These are phyloP conservation scores for Suillus fuscotomentosus DNA, from an alignment of 768 basidiomycete species.

Conservation along the genomic window DNA sequence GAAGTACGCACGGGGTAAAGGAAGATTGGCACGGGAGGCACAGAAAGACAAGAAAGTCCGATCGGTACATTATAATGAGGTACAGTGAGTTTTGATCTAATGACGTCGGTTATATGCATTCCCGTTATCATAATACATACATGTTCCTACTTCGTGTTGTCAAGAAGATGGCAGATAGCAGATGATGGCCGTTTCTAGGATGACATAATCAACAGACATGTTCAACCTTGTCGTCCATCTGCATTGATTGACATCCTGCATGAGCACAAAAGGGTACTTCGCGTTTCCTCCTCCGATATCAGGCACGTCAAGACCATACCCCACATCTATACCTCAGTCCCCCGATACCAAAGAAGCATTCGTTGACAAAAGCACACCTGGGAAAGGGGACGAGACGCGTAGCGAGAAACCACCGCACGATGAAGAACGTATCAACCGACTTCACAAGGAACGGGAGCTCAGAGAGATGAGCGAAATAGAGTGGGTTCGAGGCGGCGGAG, in stretches of 20 bases:
- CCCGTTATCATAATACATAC: not conserved
- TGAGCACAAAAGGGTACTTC: slow-evolving; percentile 3
- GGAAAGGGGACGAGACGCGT: not conserved
- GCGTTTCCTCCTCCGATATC: not conserved
- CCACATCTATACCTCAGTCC: not conserved
- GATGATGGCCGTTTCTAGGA: not conserved
- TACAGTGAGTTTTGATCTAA: not conserved
- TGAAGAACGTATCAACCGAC: slow-evolving; percentile 18
- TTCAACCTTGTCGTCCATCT: not conserved
- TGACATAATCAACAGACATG: not conserved
- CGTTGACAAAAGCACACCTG: not conserved
- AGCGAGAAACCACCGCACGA: slow-evolving; percentile 3
- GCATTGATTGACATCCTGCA: not conserved
- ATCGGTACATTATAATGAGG: not conserved
- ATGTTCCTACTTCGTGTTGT: not conserved
- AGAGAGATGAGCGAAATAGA: slow-evolving; percentile 51
- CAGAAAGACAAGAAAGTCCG: slow-evolving; percentile 4
- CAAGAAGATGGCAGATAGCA: not conserved
- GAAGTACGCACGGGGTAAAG: slow-evolving; percentile 71
- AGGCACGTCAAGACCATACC: not conserved
- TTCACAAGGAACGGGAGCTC: slow-evolving; percentile 38
- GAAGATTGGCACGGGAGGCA: slow-evolving; percentile 66
- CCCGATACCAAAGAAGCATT: not conserved
- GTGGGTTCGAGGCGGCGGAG: slow-evolving; percentile 60
- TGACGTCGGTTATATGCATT: not conserved